A percentile compares a stretch with the other conserved stretches of the same genome.
These are phyloP conservation scores for Chaetomiaceae sp. DNA, from an alignment of 2,329 filamentous ascomycete species.

Conservation along the genomic window DNA sequence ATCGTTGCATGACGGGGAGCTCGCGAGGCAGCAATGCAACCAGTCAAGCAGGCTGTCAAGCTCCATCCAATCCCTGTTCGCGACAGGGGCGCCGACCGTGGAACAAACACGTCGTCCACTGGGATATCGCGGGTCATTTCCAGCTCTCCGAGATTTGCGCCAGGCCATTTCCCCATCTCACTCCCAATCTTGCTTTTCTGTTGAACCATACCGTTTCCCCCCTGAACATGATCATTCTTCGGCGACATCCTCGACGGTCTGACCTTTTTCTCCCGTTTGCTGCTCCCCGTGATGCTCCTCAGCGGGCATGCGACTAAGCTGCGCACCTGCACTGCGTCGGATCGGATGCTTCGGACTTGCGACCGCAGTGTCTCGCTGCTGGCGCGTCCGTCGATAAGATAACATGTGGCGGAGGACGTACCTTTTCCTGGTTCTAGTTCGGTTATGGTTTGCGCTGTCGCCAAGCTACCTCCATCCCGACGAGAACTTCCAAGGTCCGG, in stretches of 20 bases:
- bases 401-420: slow-evolving; percentile 90
- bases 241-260: slow-evolving; percentile 4
- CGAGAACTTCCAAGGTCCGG: slow-evolving; percentile 97
- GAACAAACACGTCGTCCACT: slow-evolving; percentile 14
- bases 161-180: slow-evolving; percentile 11
- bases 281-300: slow-evolving; percentile 19
- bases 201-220: slow-evolving; percentile 1
- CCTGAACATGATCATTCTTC: slow-evolving; percentile 13
- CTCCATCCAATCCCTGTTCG: slow-evolving; percentile 7
- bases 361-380: slow-evolving; percentile 13
- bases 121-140: slow-evolving; percentile 1
- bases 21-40: slow-evolving; percentile 7
- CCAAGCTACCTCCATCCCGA: slow-evolving; percentile 97
- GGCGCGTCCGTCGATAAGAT: slow-evolving; percentile 16
- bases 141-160: slow-evolving; percentile 12
- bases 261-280: background rate
- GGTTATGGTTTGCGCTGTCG: slow-evolving; percentile 88
- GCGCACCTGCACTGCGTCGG: slow-evolving; percentile 4
- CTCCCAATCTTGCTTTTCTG: slow-evolving; percentile 10
- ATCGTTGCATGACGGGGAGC: no score
- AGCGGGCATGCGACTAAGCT: slow-evolving; percentile 9
- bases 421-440: slow-evolving; percentile 74
- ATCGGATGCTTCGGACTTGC: slow-evolving; percentile 24
- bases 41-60: background rate
- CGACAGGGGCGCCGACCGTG: slow-evolving; percentile 7